These are phyloP conservation scores for Keithomyces neogunnii DNA, from an alignment of 2,329 filamentous ascomycete genomes.

Conservation along the genomic window DNA sequence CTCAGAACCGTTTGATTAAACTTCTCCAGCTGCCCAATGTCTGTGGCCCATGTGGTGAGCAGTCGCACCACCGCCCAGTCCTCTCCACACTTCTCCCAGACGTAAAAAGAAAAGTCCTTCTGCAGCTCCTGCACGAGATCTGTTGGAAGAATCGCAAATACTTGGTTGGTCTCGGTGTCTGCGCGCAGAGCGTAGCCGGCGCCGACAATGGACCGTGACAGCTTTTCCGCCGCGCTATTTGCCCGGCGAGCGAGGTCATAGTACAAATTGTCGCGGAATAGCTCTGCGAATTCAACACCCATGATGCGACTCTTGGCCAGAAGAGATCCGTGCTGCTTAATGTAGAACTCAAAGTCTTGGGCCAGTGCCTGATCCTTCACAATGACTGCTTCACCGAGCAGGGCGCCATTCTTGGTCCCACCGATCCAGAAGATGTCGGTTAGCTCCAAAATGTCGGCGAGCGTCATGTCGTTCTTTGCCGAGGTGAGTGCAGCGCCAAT, in stretches of 20 bases:
- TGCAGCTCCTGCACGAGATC: conserved; percentile 29
- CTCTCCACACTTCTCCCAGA: conserved; percentile 35
- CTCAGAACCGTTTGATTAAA: conserved; percentile 21
- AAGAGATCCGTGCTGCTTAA: conserved; percentile 43
- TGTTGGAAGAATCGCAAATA: conserved; percentile 36
- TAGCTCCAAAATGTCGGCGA: conserved; percentile 34
- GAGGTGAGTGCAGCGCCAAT: conserved; percentile 35
- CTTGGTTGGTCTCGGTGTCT: conserved; percentile 41
- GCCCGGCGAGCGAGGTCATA: conserved; percentile 36
- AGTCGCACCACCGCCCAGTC: conserved; percentile 32
- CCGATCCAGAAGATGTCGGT: conserved; percentile 48
- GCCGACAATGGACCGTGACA: conserved; percentile 32
- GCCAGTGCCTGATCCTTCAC: conserved; percentile 33
- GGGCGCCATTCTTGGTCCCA: conserved; percentile 41
- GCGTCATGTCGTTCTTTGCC: conserved; percentile 31
- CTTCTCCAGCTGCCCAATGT: conserved; percentile 29
- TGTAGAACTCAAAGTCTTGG: conserved; percentile 39
- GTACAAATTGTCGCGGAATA: conserved; percentile 36
- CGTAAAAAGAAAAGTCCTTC: conserved; percentile 36
- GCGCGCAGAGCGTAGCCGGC: conserved; percentile 33
- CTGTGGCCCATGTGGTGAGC: conserved; percentile 43
- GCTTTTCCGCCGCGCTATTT: conserved; percentile 33
- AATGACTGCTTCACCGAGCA: conserved; percentile 42
- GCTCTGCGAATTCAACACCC: conserved; percentile 39
- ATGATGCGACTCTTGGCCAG: conserved; percentile 41